phyloP scores from a whole-genome alignment of 2,329 filamentous ascomycete genomes.

The Sporothrix phasma region DNA sequence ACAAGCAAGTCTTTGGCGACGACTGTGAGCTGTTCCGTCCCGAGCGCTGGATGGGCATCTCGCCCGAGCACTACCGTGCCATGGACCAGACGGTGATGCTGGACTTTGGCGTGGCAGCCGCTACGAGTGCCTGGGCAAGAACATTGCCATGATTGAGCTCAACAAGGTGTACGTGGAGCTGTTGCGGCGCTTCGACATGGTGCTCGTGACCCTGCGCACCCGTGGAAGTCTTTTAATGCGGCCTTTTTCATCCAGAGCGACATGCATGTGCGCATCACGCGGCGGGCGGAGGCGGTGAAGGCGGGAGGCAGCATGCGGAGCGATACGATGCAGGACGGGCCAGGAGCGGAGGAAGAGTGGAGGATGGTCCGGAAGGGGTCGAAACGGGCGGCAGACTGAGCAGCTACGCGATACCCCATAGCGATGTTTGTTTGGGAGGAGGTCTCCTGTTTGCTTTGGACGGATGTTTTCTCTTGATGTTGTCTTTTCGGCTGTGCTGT shows the following conservation, averaged over 20 bases:
- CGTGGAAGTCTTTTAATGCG: constrained; percentile 26
- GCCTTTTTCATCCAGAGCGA: constrained; percentile 18
- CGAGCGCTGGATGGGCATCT: constrained; percentile 35
- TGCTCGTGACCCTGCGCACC: constrained; percentile 22
- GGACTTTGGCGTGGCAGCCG: constrained; percentile 30
- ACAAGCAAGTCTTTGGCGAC: constrained; percentile 28
- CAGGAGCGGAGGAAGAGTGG: not conserved
- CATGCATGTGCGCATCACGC: constrained; percentile 16
- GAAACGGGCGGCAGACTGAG: not conserved
- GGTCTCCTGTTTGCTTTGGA: not conserved
- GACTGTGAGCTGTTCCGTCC: constrained; percentile 36
- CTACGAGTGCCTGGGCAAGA: constrained; percentile 33
- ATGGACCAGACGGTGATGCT: constrained; percentile 28
- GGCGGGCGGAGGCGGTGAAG: constrained; percentile 1
- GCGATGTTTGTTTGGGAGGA: not conserved
- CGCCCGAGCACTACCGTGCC: constrained; percentile 17
- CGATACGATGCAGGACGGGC: not conserved
- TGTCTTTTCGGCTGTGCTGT: no score
- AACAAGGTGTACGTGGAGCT: constrained; percentile 27
- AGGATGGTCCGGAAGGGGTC: not conserved
- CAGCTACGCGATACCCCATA: constrained; percentile 4
- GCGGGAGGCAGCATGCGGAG: not conserved
- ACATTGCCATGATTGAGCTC: constrained; percentile 34
- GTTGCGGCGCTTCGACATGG: constrained; percentile 23
- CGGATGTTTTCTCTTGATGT: not conserved